These are phyloP conservation scores for Colletotrichum filicis DNA, from an alignment of 2,329 filamentous ascomycete species.

Conservation along the genomic window DNA sequence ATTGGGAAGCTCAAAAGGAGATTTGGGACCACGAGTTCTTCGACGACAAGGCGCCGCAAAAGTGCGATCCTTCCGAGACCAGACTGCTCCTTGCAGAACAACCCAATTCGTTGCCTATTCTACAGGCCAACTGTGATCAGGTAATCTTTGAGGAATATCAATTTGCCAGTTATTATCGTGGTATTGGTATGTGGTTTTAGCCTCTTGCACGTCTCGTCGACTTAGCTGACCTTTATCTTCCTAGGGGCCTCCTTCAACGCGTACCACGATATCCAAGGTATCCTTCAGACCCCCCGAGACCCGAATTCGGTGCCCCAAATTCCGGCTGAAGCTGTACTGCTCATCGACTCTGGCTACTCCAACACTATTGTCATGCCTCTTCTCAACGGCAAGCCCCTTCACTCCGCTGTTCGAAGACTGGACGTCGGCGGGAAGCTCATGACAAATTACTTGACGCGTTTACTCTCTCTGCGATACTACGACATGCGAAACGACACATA, in stretches of 20 bases:
- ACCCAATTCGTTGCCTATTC: conserved; percentile 80
- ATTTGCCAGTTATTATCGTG: conserved; percentile 86
- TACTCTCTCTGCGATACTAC: conserved; percentile 91
- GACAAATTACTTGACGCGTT: conserved; percentile 90
- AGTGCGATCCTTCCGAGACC: conserved; percentile 83
- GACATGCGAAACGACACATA: conserved; percentile 95
- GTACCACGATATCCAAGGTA: conserved; percentile 79
- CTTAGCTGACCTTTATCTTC: background rate
- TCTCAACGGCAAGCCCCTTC: conserved; percentile 82
- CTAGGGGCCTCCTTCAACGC: conserved; percentile 80
- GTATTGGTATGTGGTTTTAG: conserved; percentile 64
- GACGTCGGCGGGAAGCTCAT: conserved; percentile 93
- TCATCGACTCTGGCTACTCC: conserved; percentile 93
- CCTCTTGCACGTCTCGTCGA: background rate
- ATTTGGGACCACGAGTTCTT: conserved; percentile 95
- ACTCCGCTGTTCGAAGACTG: conserved; percentile 83
- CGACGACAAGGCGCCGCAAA: conserved; percentile 71
- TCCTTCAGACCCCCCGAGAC: conserved; percentile 71
- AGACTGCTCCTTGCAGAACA: conserved; percentile 87
- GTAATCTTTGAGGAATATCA: conserved; percentile 98
- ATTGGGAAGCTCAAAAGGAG: conserved; percentile 95
- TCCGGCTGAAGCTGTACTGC: conserved; percentile 83
- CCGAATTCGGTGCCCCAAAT: conserved; percentile 52
- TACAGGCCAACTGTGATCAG: conserved; percentile 94
- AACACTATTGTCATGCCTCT: conserved; percentile 92